Conservation (phyloP, 495 filamentous ascomycete genomes). For the Penicillium mononematosum region DNA sequence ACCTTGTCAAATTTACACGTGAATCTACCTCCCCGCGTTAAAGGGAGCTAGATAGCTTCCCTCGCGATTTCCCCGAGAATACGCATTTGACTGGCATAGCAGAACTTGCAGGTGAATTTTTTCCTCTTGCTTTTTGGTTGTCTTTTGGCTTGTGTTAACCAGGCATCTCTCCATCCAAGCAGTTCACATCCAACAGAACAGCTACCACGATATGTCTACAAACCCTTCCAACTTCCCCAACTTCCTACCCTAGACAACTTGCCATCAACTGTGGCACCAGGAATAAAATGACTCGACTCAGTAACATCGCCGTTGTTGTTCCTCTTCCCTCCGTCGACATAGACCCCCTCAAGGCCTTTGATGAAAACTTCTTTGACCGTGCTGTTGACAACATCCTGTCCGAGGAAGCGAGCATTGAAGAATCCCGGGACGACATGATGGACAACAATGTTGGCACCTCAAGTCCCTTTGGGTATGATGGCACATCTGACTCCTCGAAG, state of each 20-base stretch:
- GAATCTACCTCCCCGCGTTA: neutral
- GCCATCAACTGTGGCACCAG: neutral
- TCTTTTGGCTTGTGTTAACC: neutral
- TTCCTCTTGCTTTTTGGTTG: too few relatives aligned
- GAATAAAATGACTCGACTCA: slow-evolving; percentile 4
- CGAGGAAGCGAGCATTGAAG: slow-evolving; percentile 28
- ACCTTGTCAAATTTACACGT: neutral
- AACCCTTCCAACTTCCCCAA: slow-evolving; percentile 4
- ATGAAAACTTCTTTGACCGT: slow-evolving; percentile 15
- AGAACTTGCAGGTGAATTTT: neutral
- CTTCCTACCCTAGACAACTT: neutral
- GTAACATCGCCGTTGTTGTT: slow-evolving; percentile 22
- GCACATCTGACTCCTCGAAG: neutral
- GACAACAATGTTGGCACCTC: neutral
- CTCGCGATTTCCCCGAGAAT: neutral
- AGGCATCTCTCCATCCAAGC: neutral
- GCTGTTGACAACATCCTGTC: slow-evolving; percentile 29
- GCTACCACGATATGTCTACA: neutral
- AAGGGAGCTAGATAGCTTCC: neutral
- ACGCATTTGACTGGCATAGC: neutral
- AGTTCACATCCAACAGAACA: neutral
- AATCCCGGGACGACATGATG: slow-evolving; percentile 11
- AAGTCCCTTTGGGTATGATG: neutral
- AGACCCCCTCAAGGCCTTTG: slow-evolving; percentile 21
- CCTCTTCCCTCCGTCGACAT: slow-evolving; percentile 23